Evolutionary conservation across 352 stramenopile genomes (phyloP), one percentile per base, ranked within the genome.

Genomic region (Phytopythium chamaehyphon): DNA sequence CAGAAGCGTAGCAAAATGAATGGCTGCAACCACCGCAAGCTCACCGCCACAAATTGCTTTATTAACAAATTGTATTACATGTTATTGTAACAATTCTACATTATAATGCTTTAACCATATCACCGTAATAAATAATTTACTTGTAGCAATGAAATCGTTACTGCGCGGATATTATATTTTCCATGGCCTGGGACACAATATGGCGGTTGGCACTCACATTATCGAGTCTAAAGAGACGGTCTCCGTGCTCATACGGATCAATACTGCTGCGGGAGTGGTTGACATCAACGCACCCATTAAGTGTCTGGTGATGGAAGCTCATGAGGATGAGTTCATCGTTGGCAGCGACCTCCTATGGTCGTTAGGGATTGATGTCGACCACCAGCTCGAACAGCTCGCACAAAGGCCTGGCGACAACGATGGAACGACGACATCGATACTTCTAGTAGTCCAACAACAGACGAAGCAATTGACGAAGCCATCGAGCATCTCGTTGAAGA

Each of bases 311-410:
- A 31, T 54, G 18, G 44, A 52, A 15, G 36, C n/a, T 0, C 26
- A 57, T 9, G 52, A 57, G 8, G 37, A 31, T 5, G 58, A 65
- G 24, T 61, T 63, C 23, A 57, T 63, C 24, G 19, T 59, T 18
- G 51, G 40, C 11, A 48, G 56, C n/a, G 58, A 65, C 24, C 24
- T 57, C 3, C 19, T 63, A 5, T 35, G 14, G 1, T 16, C 50
- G n/a, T 16, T 63, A 1, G 58, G 52, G 1, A 57, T 65, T 33
- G 52, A 65, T n/a, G 36, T 65, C 1, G 26, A 65, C 4, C n/a
- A 36, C 0, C 58, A 65, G 16, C 37, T 60, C 0, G 46, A 54
- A 16, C 40, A 54, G n/a, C 37, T 63, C 3, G 56, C 50, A 10
- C 45, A 24, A 36, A 8, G 47, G 4, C 40, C 44, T n/a, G 53